Evolutionary conservation across 805 yeast species (phyloP).

Genomic region (Teunomyces pallodes): DNA sequence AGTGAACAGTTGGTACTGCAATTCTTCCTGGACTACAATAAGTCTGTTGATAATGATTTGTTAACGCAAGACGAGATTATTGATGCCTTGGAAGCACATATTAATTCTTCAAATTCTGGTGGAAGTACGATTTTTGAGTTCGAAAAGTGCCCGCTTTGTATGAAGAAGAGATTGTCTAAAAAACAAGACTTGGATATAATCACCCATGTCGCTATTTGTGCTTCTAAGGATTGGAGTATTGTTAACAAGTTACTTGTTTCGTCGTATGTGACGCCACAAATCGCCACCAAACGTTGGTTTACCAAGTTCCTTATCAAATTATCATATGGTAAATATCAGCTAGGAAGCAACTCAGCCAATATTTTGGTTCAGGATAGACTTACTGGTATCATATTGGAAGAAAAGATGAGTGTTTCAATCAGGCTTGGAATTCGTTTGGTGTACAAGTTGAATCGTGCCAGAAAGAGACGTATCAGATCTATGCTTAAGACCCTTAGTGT

Average conservation of each 20-base stretch:
- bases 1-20: constrained; percentile 53
- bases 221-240: constrained; percentile 70
- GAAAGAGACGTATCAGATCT: constrained; percentile 55
- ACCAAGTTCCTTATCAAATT: constrained; percentile 77
- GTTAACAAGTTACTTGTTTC: constrained; percentile 63
- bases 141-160: constrained; percentile 79
- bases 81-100: constrained; percentile 45
- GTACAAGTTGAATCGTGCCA: constrained; percentile 65
- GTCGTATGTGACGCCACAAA: constrained; percentile 71
- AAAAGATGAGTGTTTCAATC: constrained; percentile 86
- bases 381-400: constrained; percentile 88
- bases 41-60: constrained; percentile 54
- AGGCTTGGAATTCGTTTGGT: constrained; percentile 82
- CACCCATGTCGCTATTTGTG: constrained; percentile 87
- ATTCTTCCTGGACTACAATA: constrained; percentile 47
- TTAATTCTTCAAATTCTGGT: constrained; percentile 14
- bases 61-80: constrained; percentile 45
- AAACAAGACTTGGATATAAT: constrained; percentile 65
- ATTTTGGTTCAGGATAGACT: constrained; percentile 89
- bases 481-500: constrained; percentile 63
- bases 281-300: constrained; percentile 89
- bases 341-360: constrained; percentile 88
- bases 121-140: constrained; percentile 51
- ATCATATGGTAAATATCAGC: constrained; percentile 80
- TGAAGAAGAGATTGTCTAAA: constrained; percentile 52